Percentiles rank a stretch among this genome's conserved stretches.
These are phyloP conservation scores for Globisporangium uncinulatum DNA, from an alignment of 352 stramenopile genomes.

Conservation along the genomic window DNA sequence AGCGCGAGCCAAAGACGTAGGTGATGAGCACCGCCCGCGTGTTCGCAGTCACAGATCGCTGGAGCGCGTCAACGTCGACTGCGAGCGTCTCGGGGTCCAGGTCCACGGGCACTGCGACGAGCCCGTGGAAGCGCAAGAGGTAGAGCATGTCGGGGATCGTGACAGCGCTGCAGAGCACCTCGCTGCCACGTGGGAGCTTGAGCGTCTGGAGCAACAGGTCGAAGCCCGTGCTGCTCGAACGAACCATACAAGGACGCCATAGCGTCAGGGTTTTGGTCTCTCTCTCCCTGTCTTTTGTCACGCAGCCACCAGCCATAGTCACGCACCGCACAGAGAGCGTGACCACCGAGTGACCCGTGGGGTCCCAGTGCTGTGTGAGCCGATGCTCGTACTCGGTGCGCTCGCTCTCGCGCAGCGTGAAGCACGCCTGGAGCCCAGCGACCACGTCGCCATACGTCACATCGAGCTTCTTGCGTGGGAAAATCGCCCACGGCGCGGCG, in stretches of 20 bases:
- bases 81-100: slow-evolving; percentile 57
- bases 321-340: slow-evolving; percentile 65
- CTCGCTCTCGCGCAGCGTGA: slow-evolving; percentile 51
- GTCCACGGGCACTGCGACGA: slow-evolving; percentile 75
- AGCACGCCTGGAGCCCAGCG: slow-evolving; percentile 42
- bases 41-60: slow-evolving; percentile 46
- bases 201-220: slow-evolving; percentile 76
- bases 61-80: slow-evolving; percentile 43
- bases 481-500: slow-evolving; percentile 61
- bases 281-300: too few relatives aligned
- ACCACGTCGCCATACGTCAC: slow-evolving; percentile 71
- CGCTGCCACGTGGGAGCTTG: slow-evolving; percentile 51
- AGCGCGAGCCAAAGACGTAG: slow-evolving; percentile 73
- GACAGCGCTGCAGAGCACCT: slow-evolving; percentile 77
- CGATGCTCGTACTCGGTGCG: slow-evolving; percentile 43
- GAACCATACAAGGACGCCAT: too few relatives aligned
- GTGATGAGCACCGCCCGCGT: slow-evolving; percentile 67
- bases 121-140: slow-evolving; percentile 59
- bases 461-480: slow-evolving; percentile 79
- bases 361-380: slow-evolving; percentile 50
- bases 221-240: slow-evolving; percentile 57
- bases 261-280: too few relatives aligned
- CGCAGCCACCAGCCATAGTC: background rate
- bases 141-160: slow-evolving; percentile 87
- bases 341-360: slow-evolving; percentile 52